phyloP scores from a whole-genome alignment of 106 monocot species.

The Platanthera zijinensis region DNA sequence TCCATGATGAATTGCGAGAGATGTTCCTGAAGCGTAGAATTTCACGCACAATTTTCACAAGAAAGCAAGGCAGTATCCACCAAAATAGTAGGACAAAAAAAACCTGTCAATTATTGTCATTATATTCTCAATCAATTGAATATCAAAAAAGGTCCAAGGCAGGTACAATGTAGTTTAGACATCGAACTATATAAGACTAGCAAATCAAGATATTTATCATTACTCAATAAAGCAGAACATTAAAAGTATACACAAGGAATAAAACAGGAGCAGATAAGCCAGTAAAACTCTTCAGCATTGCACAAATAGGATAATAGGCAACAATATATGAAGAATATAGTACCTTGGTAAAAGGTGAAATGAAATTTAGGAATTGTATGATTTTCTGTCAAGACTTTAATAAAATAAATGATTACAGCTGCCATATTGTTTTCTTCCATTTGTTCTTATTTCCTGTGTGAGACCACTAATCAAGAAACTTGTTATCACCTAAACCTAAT shows the following conservation, averaged over 20 bases:
- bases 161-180: neutral
- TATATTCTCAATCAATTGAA: neutral
- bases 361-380: neutral
- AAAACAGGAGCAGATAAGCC: neutral
- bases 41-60: conserved; percentile 52
- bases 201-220: neutral
- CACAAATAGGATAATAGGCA: neutral
- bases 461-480: no score
- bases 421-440: no score
- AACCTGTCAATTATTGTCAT: conserved; percentile 28
- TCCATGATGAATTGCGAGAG: conserved; percentile 35
- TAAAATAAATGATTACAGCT: no score
- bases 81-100: conserved; percentile 43
- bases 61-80: conserved; percentile 67
- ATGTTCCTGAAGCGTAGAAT: conserved; percentile 34
- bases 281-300: neutral
- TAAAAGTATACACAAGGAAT: neutral
- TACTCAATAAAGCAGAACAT: neutral
- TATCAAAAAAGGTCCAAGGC: neutral
- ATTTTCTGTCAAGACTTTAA: neutral
- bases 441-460: no score
- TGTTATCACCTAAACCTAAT: no score
- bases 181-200: neutral
- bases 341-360: neutral
- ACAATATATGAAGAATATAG: neutral